phyloP scores from a whole-genome alignment of 148 eudicot genomes.

The Polygonum aviculare region DNA sequence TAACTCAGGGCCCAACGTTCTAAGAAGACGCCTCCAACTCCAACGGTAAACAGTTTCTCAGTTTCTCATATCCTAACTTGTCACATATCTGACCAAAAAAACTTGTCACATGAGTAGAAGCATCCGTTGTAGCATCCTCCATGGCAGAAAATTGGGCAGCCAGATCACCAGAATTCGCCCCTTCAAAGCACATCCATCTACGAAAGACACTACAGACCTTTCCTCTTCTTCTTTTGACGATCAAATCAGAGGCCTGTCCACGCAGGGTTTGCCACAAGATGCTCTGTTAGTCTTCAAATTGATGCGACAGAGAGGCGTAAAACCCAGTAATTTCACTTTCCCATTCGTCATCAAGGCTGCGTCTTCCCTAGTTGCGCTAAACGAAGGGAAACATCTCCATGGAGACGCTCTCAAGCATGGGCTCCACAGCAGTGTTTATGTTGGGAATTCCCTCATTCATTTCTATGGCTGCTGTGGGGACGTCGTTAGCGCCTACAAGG shows the following conservation, averaged over 20 bases:
- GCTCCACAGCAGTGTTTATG: constrained; percentile 40
- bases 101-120: not conserved
- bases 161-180: not conserved
- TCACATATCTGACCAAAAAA: too few relatives aligned
- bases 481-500: constrained; percentile 20
- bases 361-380: constrained; percentile 22
- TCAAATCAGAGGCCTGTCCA: not conserved
- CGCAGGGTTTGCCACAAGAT: not conserved
- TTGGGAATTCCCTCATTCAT: constrained; percentile 51
- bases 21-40: not conserved
- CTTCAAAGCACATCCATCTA: not conserved
- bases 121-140: not conserved
- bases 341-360: constrained; percentile 59
- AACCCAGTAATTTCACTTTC: constrained; percentile 55
- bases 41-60: not conserved
- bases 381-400: constrained; percentile 59
- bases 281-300: not conserved
- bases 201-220: not conserved
- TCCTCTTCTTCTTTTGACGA: not conserved
- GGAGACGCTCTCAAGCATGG: constrained; percentile 48
- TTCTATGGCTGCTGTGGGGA: constrained; percentile 40
- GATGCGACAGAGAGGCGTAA: not conserved
- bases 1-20: too few relatives aligned
- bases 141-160: not conserved
- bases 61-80: not conserved